Evolutionary conservation across 805 yeast genomes (phyloP).

Genomic region (Ogataea parapolymorpha): DNA sequence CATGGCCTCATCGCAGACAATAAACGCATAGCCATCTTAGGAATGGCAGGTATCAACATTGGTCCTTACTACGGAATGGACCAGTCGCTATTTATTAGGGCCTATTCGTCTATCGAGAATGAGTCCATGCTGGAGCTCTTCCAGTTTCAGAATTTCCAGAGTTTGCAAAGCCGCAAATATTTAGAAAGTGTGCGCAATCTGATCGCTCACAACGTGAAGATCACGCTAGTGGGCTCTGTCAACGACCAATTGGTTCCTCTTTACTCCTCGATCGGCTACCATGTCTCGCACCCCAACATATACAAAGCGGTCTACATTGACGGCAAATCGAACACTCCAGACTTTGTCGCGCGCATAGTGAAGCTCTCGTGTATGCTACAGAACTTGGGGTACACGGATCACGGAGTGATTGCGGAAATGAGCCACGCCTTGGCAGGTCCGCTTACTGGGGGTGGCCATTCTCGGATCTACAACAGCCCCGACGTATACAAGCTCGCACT

Average conservation of each 20-base stretch:
- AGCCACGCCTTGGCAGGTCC: conserved; percentile 83
- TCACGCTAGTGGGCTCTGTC: conserved; percentile 81
- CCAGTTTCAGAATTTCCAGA: conserved; percentile 76
- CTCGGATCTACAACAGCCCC: conserved; percentile 79
- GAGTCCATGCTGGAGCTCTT: conserved; percentile 84
- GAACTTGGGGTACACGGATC: conserved; percentile 78
- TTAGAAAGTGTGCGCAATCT: conserved; percentile 63
- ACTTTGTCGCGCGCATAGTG: conserved; percentile 71
- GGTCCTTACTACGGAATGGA: conserved; percentile 95
- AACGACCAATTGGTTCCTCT: conserved; percentile 94
- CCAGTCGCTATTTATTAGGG: conserved; percentile 76
- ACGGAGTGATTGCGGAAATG: conserved; percentile 80
- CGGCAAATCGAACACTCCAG: conserved; percentile 73
- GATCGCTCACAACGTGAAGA: conserved; percentile 67
- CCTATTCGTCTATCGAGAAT: conserved; percentile 86
- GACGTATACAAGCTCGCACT: conserved; percentile 81
- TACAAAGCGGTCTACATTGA: conserved; percentile 89
- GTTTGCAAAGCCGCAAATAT: conserved; percentile 68
- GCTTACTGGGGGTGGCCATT: conserved; percentile 93
- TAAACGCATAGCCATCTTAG: conserved; percentile 65
- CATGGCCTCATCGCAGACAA: conserved; percentile 45
- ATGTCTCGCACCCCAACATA: conserved; percentile 84
- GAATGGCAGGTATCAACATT: conserved; percentile 94
- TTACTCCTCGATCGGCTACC: conserved; percentile 81
- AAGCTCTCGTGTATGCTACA: conserved; percentile 69